These are phyloP conservation scores for Tylopilus balloui DNA, from an alignment of 768 basidiomycete genomes.

Conservation along the genomic window DNA sequence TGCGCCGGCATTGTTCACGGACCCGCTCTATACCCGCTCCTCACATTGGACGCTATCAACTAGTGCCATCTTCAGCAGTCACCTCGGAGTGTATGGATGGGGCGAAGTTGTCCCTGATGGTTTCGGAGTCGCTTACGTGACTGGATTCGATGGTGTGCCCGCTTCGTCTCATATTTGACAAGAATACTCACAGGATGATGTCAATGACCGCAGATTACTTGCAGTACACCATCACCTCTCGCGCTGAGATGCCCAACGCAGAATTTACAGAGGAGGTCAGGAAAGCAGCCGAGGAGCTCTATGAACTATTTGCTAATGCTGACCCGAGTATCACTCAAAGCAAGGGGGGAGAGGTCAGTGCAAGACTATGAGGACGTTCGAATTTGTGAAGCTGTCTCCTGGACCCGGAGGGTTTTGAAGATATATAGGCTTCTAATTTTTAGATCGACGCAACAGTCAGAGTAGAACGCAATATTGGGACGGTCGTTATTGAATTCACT, in stretches of 20 bases:
- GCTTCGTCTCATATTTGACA: not conserved
- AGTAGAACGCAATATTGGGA: not conserved
- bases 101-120: conserved; percentile 94
- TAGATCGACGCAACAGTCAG: not conserved
- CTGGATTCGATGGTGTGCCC: conserved; percentile 70
- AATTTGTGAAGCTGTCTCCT: too few species aligned
- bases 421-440: not conserved
- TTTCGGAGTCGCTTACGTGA: conserved; percentile 93
- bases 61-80: conserved; percentile 81
- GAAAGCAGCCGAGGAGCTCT: conserved; percentile 63
- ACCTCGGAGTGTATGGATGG: conserved; percentile 87
- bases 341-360: not conserved
- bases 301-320: conserved; percentile 44
- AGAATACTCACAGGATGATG: conserved; percentile 1
- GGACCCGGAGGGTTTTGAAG: not conserved
- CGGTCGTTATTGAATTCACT: not conserved
- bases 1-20: conserved; percentile 66
- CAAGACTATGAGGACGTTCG: conserved; percentile 18
- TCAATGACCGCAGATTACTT: conserved; percentile 52
- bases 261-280: conserved; percentile 68
- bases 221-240: conserved; percentile 84
- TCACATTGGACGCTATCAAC: conserved; percentile 89
- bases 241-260: conserved; percentile 77
- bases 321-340: not conserved
- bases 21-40: conserved; percentile 67